Evolutionary conservation across 331 rosid species (phyloP).

Genomic region (Erythrophleum ivorense): DNA sequence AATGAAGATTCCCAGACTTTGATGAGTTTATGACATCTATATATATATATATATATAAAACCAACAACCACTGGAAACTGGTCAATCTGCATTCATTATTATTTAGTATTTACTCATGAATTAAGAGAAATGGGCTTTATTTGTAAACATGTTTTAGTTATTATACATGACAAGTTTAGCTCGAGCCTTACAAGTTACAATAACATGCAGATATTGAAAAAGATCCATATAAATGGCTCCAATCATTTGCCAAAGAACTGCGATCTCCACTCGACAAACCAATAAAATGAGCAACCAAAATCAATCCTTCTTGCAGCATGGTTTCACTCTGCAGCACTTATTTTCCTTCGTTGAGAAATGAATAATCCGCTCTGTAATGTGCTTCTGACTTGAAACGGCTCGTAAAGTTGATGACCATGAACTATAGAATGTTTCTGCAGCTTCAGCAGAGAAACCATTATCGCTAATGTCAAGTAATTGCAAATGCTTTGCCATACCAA

Average conservation of each 20-base stretch:
- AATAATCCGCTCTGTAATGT: slow-evolving; percentile 54
- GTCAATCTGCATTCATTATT: background rate
- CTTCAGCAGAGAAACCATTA: slow-evolving; percentile 61
- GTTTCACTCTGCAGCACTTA: slow-evolving; percentile 69
- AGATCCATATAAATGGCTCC: background rate
- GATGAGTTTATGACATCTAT: no score
- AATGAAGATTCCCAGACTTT: no score
- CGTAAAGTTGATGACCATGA: slow-evolving; percentile 69
- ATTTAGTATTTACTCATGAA: slow-evolving; percentile 25
- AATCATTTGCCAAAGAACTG: slow-evolving; percentile 14
- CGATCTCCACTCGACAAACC: slow-evolving; percentile 16
- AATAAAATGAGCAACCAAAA: background rate
- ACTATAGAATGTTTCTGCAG: slow-evolving; percentile 57
- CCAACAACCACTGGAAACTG: background rate
- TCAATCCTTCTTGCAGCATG: slow-evolving; percentile 84
- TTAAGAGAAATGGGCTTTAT: background rate
- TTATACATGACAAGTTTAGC: slow-evolving; percentile 26
- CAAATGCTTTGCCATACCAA: slow-evolving; percentile 60
- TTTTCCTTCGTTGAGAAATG: slow-evolving; percentile 68
- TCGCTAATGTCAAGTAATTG: slow-evolving; percentile 72
- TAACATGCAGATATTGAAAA: background rate
- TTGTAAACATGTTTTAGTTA: background rate
- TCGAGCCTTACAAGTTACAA: background rate
- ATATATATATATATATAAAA: no score
- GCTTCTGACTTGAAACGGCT: slow-evolving; percentile 59